phyloP scores from a whole-genome alignment of 495 filamentous ascomycete species.

The Pyrenula aspistea region DNA sequence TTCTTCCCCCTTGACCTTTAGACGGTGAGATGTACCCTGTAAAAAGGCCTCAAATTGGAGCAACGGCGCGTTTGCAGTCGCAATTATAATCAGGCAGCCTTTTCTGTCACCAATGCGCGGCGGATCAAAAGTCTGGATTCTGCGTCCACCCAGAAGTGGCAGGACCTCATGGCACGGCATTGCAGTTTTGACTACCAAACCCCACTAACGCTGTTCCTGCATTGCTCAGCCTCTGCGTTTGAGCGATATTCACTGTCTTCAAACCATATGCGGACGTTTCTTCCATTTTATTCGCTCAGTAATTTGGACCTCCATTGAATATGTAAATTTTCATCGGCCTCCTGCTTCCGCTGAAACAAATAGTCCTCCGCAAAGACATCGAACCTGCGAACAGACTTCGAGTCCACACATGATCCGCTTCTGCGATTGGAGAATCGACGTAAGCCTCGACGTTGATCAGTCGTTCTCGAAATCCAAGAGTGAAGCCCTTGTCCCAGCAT shows the following conservation, averaged over 20 bases:
- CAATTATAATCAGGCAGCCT: neutral
- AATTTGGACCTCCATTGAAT: neutral
- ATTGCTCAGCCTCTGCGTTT: neutral
- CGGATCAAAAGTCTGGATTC: neutral
- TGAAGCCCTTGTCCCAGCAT: neutral
- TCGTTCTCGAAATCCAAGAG: neutral
- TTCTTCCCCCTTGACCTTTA: neutral
- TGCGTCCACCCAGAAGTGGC: too few relatives aligned
- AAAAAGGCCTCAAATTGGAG: neutral
- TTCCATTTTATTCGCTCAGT: neutral
- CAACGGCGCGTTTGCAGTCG: neutral
- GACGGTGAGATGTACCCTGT: neutral
- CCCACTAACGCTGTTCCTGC: neutral
- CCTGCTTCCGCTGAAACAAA: neutral
- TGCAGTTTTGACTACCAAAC: neutral
- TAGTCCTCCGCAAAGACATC: neutral
- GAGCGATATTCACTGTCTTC: neutral
- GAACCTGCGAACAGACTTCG: neutral
- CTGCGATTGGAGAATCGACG: neutral
- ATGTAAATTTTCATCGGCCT: neutral
- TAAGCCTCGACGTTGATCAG: neutral
- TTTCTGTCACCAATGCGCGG: too few relatives aligned
- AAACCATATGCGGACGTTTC: neutral
- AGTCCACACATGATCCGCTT: too few relatives aligned
- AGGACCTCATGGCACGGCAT: too few relatives aligned